Evolutionary conservation across 352 stramenopile species (phyloP).

Genomic region (Paralagenidium karlingii): DNA sequence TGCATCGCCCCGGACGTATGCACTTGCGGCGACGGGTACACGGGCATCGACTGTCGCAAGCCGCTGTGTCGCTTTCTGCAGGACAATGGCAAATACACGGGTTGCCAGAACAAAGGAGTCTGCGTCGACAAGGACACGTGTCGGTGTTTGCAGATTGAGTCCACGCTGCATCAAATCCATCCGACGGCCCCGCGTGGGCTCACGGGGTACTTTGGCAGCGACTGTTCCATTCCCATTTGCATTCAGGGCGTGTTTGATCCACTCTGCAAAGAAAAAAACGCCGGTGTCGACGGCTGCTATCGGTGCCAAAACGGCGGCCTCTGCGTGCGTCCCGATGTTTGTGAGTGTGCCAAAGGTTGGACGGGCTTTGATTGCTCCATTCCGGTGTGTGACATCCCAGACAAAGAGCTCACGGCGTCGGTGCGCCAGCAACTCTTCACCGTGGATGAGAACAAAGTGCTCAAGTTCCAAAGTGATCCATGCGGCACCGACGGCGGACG

Average conservation of each 20-base stretch:
- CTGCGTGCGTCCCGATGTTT: conserved; percentile 86
- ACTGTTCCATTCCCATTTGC: conserved; percentile 93
- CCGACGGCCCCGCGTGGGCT: conserved; percentile 47
- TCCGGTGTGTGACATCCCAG: conserved; percentile 82
- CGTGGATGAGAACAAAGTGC: conserved; percentile 87
- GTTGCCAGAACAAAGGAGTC: conserved; percentile 88
- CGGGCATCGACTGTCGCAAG: conserved; percentile 90
- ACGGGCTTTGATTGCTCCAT: conserved; percentile 89
- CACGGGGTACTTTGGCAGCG: conserved; percentile 89
- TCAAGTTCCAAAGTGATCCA: conserved; percentile 88
- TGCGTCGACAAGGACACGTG: conserved; percentile 90
- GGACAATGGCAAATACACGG: conserved; percentile 32
- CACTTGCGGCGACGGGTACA: conserved; percentile 85
- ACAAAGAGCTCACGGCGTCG: conserved; percentile 15
- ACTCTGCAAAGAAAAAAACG: conserved; percentile 39
- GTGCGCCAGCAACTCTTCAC: conserved; percentile 87
- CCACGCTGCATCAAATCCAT: conserved; percentile 69
- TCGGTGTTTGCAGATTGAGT: conserved; percentile 82
- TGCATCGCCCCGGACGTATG: conserved; percentile 89
- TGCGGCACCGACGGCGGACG: conserved; percentile 77
- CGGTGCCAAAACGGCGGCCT: conserved; percentile 89
- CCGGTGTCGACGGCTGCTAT: conserved; percentile 86
- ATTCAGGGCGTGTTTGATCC: conserved; percentile 92
- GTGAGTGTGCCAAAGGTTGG: conserved; percentile 87
- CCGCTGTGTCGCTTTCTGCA: conserved; percentile 85